Evolutionary conservation across 148 eudicot species (phyloP).

Genomic region (Arctostaphylos glauca): DNA sequence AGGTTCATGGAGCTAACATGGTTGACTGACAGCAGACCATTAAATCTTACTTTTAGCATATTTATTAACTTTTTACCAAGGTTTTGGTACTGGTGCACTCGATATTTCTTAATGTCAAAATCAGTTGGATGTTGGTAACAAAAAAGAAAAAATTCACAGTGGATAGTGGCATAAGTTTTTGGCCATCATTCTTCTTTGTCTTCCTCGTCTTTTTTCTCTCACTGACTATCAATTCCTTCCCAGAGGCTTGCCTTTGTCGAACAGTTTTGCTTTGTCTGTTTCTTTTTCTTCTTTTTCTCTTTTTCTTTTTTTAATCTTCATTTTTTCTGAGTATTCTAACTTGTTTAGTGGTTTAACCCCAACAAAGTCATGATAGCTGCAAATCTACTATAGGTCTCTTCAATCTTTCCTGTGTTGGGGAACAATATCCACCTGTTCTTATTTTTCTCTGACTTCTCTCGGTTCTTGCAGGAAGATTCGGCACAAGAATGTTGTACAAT

Average conservation of each 20-base stretch:
- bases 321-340: not conserved
- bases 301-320: not conserved
- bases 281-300: not conserved
- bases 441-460: conserved; percentile 16
- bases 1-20: not conserved
- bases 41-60: not conserved
- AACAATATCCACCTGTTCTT: conserved; percentile 18
- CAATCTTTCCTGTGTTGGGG: not conserved
- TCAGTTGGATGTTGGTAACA: not conserved
- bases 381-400: not conserved
- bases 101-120: not conserved
- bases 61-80: not conserved
- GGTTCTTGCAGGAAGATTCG: conserved; percentile 49
- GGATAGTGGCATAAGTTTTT: not conserved
- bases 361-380: conserved; percentile 4
- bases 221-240: not conserved
- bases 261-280: not conserved
- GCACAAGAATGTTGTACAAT: conserved; percentile 67
- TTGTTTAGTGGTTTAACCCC: not conserved
- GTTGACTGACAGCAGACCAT: not conserved
- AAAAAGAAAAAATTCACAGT: not conserved
- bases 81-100: conserved; percentile 1
- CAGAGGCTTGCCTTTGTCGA: not conserved
- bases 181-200: not conserved
- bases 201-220: not conserved